A percentile compares a stretch with the other conserved stretches of the same genome.
These are phyloP conservation scores for Backusella parvicylindrica DNA, from an alignment of 192 early-diverging fungal species.

Conservation along the genomic window DNA sequence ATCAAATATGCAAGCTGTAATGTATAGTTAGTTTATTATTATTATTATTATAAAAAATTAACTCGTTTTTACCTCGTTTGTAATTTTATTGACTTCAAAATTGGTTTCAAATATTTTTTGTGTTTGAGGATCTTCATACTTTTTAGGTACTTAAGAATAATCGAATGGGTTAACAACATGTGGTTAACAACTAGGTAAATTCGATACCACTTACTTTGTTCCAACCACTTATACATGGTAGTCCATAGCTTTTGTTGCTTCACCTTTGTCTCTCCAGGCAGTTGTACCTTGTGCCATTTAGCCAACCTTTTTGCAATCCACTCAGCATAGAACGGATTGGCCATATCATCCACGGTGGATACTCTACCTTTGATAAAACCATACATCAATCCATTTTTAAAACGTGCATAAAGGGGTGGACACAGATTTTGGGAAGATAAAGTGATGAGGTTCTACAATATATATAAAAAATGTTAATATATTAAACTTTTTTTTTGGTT, in stretches of 20 bases:
- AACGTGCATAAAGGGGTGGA: slow-evolving; percentile 79
- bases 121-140: slow-evolving; percentile 50
- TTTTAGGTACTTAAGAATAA: slow-evolving; percentile 49
- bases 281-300: slow-evolving; percentile 75
- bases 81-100: slow-evolving; percentile 41
- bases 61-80: slow-evolving; percentile 37
- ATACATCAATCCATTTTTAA: slow-evolving; percentile 88
- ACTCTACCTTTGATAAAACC: slow-evolving; percentile 80
- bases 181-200: too few relatives aligned
- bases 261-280: slow-evolving; percentile 36
- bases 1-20: slow-evolving; percentile 50
- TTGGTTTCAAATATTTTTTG: slow-evolving; percentile 54
- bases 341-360: slow-evolving; percentile 71
- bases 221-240: slow-evolving; percentile 71
- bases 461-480: too few relatives aligned
- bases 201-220: slow-evolving; percentile 47
- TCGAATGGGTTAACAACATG: too few relatives aligned
- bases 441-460: slow-evolving; percentile 69
- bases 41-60: neutral
- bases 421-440: slow-evolving; percentile 66
- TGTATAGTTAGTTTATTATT: neutral
- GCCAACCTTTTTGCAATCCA: slow-evolving; percentile 78
- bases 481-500: too few relatives aligned
- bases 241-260: slow-evolving; percentile 58
- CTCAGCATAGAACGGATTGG: slow-evolving; percentile 61